A percentile compares a stretch with the other conserved stretches of the same genome.
Conservation (phyloP, 352 stramenopile genomes). For the Aphanomyces cochlioides region DNA sequence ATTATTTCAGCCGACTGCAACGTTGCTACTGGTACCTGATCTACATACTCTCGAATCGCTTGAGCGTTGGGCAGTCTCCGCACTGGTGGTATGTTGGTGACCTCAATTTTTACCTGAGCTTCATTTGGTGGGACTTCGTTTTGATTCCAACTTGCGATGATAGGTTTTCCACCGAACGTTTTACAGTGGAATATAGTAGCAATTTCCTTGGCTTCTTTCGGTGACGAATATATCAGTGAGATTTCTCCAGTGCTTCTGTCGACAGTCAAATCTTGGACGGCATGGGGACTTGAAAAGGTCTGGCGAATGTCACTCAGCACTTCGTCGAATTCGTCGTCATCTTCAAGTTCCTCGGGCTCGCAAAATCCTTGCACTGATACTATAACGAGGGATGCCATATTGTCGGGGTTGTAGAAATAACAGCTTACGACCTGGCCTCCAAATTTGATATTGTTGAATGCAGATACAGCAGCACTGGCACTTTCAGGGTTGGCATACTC, state of each 20-base stretch:
- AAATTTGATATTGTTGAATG: slow-evolving; percentile 32
- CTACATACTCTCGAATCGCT: slow-evolving; percentile 31
- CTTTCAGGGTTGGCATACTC: slow-evolving; percentile 12
- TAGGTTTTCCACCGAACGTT: slow-evolving; percentile 37
- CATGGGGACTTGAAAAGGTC: slow-evolving; percentile 35
- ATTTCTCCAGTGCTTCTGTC: slow-evolving; percentile 11
- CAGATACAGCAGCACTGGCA: slow-evolving; percentile 29
- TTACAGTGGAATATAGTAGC: slow-evolving; percentile 37
- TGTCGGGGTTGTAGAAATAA: neutral
- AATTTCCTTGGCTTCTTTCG: slow-evolving; percentile 23
- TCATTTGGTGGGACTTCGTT: slow-evolving; percentile 14
- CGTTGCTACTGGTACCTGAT: slow-evolving; percentile 24
- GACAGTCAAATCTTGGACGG: slow-evolving; percentile 34
- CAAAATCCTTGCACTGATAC: slow-evolving; percentile 37
- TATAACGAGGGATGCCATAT: neutral
- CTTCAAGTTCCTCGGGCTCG: slow-evolving; percentile 43
- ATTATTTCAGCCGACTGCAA: neutral
- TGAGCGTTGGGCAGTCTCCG: slow-evolving; percentile 24
- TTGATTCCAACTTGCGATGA: slow-evolving; percentile 8
- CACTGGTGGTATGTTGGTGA: slow-evolving; percentile 10
- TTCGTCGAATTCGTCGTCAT: slow-evolving; percentile 52
- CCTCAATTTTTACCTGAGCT: slow-evolving; percentile 6
- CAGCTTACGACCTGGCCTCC: slow-evolving; percentile 30
- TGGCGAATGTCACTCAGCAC: slow-evolving; percentile 39
- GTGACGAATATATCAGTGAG: slow-evolving; percentile 5